These are phyloP conservation scores for Apiotrichum domesticum DNA, from an alignment of 1,284 basidiomycete species.

Conservation along the genomic window DNA sequence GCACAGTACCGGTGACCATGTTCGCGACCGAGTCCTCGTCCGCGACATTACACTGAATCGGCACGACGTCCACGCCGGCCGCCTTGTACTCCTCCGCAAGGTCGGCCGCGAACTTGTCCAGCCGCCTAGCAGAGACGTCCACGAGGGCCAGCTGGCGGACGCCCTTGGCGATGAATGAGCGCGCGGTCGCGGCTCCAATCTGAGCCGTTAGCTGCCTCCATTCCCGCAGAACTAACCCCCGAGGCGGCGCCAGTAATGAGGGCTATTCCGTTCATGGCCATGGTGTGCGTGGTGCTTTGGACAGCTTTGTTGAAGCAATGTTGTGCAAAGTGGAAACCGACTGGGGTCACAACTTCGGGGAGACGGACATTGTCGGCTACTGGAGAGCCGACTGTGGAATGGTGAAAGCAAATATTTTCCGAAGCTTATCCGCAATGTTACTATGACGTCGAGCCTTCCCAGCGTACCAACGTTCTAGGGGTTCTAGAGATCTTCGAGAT, in stretches of 20 bases:
- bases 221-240: conserved; percentile 4
- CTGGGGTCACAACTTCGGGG: too few species aligned
- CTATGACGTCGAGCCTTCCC: too few species aligned
- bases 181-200: conserved; percentile 14
- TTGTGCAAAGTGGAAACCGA: too few species aligned
- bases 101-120: not conserved
- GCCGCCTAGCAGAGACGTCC: conserved; percentile 1
- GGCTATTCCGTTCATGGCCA: conserved; percentile 12
- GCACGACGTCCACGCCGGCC: not conserved
- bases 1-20: not conserved
- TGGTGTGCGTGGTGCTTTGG: too few species aligned
- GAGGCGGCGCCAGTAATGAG: conserved; percentile 16
- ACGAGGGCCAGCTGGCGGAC: conserved; percentile 5
- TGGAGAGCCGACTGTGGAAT: too few species aligned
- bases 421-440: too few species aligned
- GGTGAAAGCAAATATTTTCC: too few species aligned
- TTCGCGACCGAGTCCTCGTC: conserved; percentile 3
- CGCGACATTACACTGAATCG: conserved; percentile 10
- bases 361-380: too few species aligned
- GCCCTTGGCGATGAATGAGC: conserved; percentile 6
- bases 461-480: too few species aligned
- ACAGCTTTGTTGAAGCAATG: too few species aligned
- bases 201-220: not conserved
- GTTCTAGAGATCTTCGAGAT: too few species aligned
- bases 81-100: not conserved